phyloP scores from a whole-genome alignment of 2,329 filamentous ascomycete species.

The Diaporthe citrichinensis region DNA sequence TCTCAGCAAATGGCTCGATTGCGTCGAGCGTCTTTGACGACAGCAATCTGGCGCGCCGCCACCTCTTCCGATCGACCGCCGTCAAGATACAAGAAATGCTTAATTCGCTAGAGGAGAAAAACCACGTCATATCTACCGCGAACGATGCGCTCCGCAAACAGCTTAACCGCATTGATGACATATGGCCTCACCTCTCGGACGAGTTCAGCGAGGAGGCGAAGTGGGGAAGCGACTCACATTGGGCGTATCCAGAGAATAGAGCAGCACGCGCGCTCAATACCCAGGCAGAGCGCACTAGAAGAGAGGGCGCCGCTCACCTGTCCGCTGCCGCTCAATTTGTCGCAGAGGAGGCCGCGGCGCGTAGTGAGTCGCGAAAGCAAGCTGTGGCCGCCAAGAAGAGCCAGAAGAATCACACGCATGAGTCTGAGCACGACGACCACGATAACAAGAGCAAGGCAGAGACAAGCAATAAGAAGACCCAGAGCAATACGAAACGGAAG shows the following conservation, averaged over 20 bases:
- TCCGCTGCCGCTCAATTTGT: slow-evolving; percentile 83
- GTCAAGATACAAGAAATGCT: slow-evolving; percentile 87
- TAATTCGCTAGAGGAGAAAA: slow-evolving; percentile 95
- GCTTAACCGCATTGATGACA: slow-evolving; percentile 85
- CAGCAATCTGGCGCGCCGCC: slow-evolving; percentile 75
- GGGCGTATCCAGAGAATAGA: slow-evolving; percentile 93
- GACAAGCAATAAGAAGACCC: slow-evolving; percentile 70
- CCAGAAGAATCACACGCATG: slow-evolving; percentile 73
- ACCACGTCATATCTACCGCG: slow-evolving; percentile 93
- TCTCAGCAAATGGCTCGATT: slow-evolving; percentile 60
- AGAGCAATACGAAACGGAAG: slow-evolving; percentile 75
- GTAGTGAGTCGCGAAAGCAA: slow-evolving; percentile 88
- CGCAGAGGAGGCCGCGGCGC: slow-evolving; percentile 85
- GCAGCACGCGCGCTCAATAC: slow-evolving; percentile 71
- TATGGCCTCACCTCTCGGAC: slow-evolving; percentile 86
- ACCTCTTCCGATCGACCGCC: slow-evolving; percentile 84
- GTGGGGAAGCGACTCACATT: slow-evolving; percentile 91
- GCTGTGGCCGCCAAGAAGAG: slow-evolving; percentile 83
- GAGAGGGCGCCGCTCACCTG: slow-evolving; percentile 83
- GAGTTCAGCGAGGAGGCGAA: slow-evolving; percentile 97
- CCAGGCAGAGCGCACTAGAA: slow-evolving; percentile 79
- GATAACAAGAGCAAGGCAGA: slow-evolving; percentile 64
- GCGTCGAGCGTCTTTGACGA: slow-evolving; percentile 64
- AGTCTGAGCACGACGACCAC: slow-evolving; percentile 85
- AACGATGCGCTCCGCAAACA: slow-evolving; percentile 91